Base-by-base conservation (phyloP, 257 asterid species). In the Plantago major region DNA sequence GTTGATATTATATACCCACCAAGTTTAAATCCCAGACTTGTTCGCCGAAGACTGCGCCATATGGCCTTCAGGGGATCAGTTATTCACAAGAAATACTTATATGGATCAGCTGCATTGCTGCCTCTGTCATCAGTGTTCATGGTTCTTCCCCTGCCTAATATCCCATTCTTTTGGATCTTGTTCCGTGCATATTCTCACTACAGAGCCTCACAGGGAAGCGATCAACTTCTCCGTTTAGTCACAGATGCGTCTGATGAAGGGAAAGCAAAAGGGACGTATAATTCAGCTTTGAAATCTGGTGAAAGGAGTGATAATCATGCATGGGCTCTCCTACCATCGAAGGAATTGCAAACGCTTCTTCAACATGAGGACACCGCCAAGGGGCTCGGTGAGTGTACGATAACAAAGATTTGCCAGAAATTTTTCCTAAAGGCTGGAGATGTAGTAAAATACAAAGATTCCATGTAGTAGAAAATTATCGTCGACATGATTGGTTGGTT, bases 131-230 rank as follows among this genome's bases (percentile, higher is more conserved):
- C 98, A 52, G 76, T 83, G 71, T 81, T 92, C 71, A 84, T 79
- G 78, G 84, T 89, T 72, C 95, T 89, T 71, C 99, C 99, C 15
- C 81, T 93, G 84, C 99, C 99, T 69, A 93, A 93, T 73, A 77
- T 93, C 56, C 92, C 94, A 30, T 93, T 93, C 90, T 93, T 89
- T 74, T 93, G 99, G 99, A 57, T 83, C 78, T 79, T 85, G 66
- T 93, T 85, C 78, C 97, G 99, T 9, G 70, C 99, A 37, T 93
- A 93, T 76, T 93, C 97, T 58, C 97, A 93, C 78, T 93, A 97
- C 94, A 87, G 96, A 83, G 97, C 99, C 69, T 85, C 94, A 59
- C 94, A 87, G 99, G 99, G 99, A 60, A 93, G 99, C 63, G 84
- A 85, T 71, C 84, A 83, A 77, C 96, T 93, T 71, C 85, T 89